Base-by-base conservation (phyloP, 78 protist species). In the Diacronema lutheri region DNA sequence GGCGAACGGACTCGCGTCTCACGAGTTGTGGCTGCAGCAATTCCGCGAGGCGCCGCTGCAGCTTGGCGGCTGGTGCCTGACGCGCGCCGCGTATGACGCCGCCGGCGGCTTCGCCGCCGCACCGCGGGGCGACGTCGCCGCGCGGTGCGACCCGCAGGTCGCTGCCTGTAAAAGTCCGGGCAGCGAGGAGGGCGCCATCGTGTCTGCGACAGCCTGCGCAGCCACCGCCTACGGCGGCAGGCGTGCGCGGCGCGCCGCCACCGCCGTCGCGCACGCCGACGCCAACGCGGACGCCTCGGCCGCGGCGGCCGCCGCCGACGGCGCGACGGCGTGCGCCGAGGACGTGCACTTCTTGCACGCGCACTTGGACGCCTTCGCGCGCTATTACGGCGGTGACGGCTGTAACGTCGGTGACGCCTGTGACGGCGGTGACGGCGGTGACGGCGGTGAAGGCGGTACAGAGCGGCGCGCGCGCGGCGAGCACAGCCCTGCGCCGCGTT, bases 311-410 rank as follows among this genome's bases (percentile, higher is more conserved):
- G 40, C 25, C 62, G 62, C 44, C 33, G 44, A 41, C 61, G 26
- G 26, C 80, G 38, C 38, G 35, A 41, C 26, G 61, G 80, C 6
- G 35, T 4, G 6, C 19, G 26, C 44, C 38, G 80, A 73, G 60
- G 80, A 73, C 80, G 62, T 73, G n/a, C 57, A 46, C 80, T 73
- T 73, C 80, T 23, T 73, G 23, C 80, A n/a, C 40, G 62, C 37
- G 80, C 80, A 73, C 80, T 38, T 73, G n/a, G 41, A n/a, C n/a
- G n/a, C n/a, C n/a, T n/a, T n/a, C n/a, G n/a, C n/a, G n/a, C n/a
- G n/a, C n/a, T n/a, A n/a, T n/a, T n/a, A n/a, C n/a, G n/a, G n/a
- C n/a, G n/a, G n/a, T n/a, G n/a, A n/a, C n/a, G n/a, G n/a, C n/a
- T n/a, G n/a, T n/a, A n/a, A n/a, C n/a, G n/a, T n/a, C n/a, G n/a